Base-by-base conservation (phyloP, 202 grass and related monocot species). In the Saccharum hybrid region DNA sequence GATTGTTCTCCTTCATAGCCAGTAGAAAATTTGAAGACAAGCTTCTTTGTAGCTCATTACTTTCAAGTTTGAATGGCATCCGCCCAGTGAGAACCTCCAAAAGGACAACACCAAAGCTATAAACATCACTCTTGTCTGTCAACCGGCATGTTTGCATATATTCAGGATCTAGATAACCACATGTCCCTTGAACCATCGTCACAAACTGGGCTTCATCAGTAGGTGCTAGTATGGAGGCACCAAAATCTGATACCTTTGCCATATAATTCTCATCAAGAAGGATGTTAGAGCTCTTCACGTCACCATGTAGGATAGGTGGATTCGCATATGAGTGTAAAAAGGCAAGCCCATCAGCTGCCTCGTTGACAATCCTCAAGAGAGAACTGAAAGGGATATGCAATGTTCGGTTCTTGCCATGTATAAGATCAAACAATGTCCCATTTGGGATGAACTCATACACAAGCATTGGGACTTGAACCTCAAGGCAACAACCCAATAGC, bases 161-260 rank as follows among this genome's bases (percentile, higher is more conserved):
- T 34, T 86, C 72, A 6, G 84, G 88, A 51, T 90, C 84, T 11
- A 86, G 71, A 74, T 90, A 90, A 14, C 84, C 88, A 10, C 63
- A 85, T 37, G 84, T 90, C 48, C 88, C 84, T 82, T 82, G 78
- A 33, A 90, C 88, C 42, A 90, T 22, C 36, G 88, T 86, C 54
- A 72, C 41, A 19, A 83, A 82, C 21, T 85, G 66, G 6, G 56
- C 79, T 68, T 82, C 33, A 34, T 34, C 33, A 34, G 33, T 34
- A 34, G 33, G 33, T 34, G 33, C 33, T 34, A 34, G 33, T 63
- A 66, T 36, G 0, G 84, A 90, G 12, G 84, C 79, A 38, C 88
- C 88, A 59, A 90, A 90, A 83, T 90, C 84, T 28, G 88, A 90
- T 5, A 87, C 68, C 67, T 90, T 90, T 28, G 33, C 33, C 33